phyloP scores from a whole-genome alignment of 306 rosid genomes.

The Citrullus amarus region DNA sequence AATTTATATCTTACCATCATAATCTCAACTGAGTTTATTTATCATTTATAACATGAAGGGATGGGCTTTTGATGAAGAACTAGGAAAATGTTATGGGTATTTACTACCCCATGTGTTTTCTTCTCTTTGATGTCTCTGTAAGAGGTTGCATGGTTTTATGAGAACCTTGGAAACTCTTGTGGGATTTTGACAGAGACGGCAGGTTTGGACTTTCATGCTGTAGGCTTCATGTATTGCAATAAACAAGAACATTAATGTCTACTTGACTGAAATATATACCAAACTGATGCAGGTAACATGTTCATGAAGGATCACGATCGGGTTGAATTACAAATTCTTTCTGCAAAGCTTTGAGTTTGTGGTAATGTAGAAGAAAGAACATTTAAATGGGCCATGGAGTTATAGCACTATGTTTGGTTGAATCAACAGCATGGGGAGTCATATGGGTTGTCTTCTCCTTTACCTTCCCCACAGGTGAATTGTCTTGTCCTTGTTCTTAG shows the following conservation, averaged over 20 bases:
- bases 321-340: not conserved
- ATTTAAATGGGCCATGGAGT: constrained; percentile 19
- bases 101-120: constrained; percentile 53
- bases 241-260: constrained; percentile 20
- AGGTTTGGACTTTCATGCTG: constrained; percentile 31
- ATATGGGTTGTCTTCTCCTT: constrained; percentile 41
- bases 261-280: constrained; percentile 15
- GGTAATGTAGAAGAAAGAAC: constrained; percentile 14
- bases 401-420: constrained; percentile 17
- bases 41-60: constrained; percentile 21
- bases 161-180: constrained; percentile 26
- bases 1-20: not conserved
- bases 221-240: constrained; percentile 18
- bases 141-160: constrained; percentile 36
- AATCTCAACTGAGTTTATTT: not conserved
- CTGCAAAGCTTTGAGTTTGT: constrained; percentile 12
- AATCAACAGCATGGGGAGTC: constrained; percentile 29
- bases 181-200: constrained; percentile 19
- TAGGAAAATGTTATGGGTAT: constrained; percentile 24
- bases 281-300: constrained; percentile 8
- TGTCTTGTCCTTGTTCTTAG: not conserved
- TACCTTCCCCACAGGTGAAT: not conserved
- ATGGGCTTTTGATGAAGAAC: constrained; percentile 33
- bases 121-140: constrained; percentile 30
- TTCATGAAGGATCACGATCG: not conserved